Base-by-base conservation (phyloP, 495 filamentous ascomycete genomes). In the Lindgomyces ingoldianus region DNA sequence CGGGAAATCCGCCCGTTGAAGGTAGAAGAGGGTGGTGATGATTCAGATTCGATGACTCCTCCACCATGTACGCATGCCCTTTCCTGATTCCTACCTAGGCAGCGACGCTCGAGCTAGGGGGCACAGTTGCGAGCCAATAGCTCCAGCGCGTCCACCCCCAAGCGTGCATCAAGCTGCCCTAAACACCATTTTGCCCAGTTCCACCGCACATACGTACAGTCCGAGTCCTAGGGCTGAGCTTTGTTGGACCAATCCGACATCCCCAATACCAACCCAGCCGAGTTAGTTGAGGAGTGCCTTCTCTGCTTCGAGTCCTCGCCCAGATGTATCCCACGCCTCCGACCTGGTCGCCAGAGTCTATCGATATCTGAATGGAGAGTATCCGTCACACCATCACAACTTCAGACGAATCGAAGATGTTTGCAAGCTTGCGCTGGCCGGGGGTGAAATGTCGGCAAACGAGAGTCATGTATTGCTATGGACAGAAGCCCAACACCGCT, bases 391-490 rank as follows among this genome's bases (percentile, higher is more conserved):
- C 49, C 52, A 58, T 69, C 60, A 69, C 60, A 44, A 57, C 67
- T 65, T 65, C 67, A 70, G 52, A 63, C 67, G 57, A 67, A 59
- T 62, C 24, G 68, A 50, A 66, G 48, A 51, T 70, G 57, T 27
- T 66, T 67, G 59, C 26, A 67, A 55, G 58, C 25, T 53, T 62
- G 52, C 52, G 53, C 51, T 63, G 57, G 63, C 47, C 62, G 66
- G 10, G 33, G n/a, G 39, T 33, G 57, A 49, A 52, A 22, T 33
- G 55, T 59, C 24, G 56, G 60, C 42, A 29, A 70, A 59, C 52
- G 67, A 70, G 67, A 65, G 67, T 70, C 1, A 21, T 70, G 67
- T 65, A 70, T 70, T 70, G 62, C 67, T 70, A 70, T 65, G 67
- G 62, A 70, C 57, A 65, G 51, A 57, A 51, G 62, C 67, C 62